phyloP scores from a whole-genome alignment of 1,284 basidiomycete species.

The Trametes versicolor region DNA sequence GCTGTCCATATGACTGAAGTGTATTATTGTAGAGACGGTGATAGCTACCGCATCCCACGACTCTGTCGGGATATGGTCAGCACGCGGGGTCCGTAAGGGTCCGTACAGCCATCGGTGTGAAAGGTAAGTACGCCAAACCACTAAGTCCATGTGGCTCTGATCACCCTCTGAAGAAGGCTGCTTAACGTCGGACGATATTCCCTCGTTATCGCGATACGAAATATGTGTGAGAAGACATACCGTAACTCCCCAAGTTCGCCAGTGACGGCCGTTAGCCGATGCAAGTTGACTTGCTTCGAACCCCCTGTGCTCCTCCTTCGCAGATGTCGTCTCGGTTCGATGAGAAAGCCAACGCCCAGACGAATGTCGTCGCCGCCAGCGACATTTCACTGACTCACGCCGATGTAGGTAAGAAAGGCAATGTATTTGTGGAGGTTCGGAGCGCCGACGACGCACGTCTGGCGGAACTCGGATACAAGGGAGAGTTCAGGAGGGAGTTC shows the following conservation, averaged over 20 bases:
- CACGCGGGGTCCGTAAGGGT: no score
- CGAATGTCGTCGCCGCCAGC: neutral
- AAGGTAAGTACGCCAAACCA: neutral
- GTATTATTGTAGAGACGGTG: no score
- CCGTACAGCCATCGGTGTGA: neutral
- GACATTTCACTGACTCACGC: neutral
- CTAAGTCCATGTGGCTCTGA: neutral
- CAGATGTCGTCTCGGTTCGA: neutral
- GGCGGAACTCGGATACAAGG: constrained; percentile 77
- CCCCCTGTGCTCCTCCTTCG: no score
- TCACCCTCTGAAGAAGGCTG: neutral
- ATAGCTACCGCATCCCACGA: no score
- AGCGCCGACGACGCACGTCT: constrained; percentile 59
- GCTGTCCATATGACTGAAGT: no score
- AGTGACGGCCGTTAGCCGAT: neutral
- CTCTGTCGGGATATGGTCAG: no score
- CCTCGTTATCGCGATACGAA: constrained; percentile 14
- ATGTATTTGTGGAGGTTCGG: neutral
- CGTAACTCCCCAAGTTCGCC: neutral
- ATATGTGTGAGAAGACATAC: constrained; percentile 14
- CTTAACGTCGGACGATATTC: neutral
- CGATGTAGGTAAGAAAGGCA: neutral
- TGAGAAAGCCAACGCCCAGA: neutral
- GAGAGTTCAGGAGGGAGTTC: constrained; percentile 80
- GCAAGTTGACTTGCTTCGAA: neutral